Conservation (phyloP, 1,284 basidiomycete genomes). For the Heterobasidion irregulare region DNA sequence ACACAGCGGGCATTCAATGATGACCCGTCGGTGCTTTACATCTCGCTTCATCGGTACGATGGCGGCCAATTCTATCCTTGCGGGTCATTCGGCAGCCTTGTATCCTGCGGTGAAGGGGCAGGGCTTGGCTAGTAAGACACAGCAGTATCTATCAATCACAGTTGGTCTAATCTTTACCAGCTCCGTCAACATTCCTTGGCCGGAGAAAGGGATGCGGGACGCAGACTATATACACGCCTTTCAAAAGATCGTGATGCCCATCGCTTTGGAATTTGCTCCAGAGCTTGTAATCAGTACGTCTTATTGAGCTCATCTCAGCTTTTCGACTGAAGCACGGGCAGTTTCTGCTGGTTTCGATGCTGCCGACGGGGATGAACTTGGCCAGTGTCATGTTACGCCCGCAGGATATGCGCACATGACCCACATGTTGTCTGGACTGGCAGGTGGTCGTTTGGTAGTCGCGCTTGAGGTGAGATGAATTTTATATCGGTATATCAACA, state of each 20-base stretch:
- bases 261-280: conserved; percentile 92
- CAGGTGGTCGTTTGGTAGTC: conserved; percentile 84
- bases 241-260: conserved; percentile 93
- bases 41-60: conserved; percentile 95
- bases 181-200: conserved; percentile 97
- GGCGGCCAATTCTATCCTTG: conserved; percentile 89
- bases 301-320: background rate
- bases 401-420: conserved; percentile 99
- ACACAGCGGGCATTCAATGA: conserved; percentile 94
- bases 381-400: conserved; percentile 86
- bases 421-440: conserved; percentile 88
- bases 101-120: conserved; percentile 76
- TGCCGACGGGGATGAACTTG: conserved; percentile 87
- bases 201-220: conserved; percentile 81
- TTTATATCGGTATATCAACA: background rate
- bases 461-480: conserved; percentile 72
- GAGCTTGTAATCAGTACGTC: conserved; percentile 90
- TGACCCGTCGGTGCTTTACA: conserved; percentile 87
- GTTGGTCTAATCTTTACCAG: conserved; percentile 28
- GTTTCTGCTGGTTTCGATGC: conserved; percentile 99
- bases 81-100: conserved; percentile 80
- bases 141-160: background rate
- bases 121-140: conserved; percentile 79
- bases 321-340: conserved; percentile 21
- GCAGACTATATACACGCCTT: conserved; percentile 97